Evolutionary conservation across 2,329 filamentous ascomycete species (phyloP).

Genomic region (Lachnum nothofagi): DNA sequence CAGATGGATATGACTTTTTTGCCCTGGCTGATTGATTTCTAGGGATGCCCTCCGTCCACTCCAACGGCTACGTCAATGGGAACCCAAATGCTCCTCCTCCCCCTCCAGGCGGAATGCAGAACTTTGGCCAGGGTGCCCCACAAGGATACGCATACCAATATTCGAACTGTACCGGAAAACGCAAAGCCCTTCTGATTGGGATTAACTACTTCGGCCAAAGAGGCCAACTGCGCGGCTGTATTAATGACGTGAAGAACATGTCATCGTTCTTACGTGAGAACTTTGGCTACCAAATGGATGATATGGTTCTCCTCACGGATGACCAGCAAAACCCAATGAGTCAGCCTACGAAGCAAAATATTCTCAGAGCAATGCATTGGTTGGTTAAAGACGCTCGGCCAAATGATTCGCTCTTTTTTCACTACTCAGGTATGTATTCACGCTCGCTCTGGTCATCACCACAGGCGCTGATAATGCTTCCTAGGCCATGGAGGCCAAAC

Average conservation of each 20-base stretch:
- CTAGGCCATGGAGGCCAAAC: conserved; percentile 74
- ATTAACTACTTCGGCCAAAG: conserved; percentile 96
- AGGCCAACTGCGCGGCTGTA: conserved; percentile 84
- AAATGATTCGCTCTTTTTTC: conserved; percentile 94
- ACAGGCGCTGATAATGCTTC: not conserved
- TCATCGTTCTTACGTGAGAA: conserved; percentile 82
- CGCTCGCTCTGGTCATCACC: conserved; percentile 18
- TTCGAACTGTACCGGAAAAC: conserved; percentile 78
- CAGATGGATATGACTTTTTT: not conserved
- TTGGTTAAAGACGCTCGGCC: conserved; percentile 85
- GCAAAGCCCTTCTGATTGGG: conserved; percentile 84
- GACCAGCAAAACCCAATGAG: conserved; percentile 96
- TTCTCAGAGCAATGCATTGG: conserved; percentile 97
- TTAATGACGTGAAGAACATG: conserved; percentile 98
- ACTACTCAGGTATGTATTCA: conserved; percentile 71
- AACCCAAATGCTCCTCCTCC: conserved; percentile 56
- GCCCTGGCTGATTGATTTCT: conserved; percentile 3
- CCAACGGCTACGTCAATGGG: conserved; percentile 52
- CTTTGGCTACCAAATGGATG: conserved; percentile 87
- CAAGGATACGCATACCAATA: conserved; percentile 80
- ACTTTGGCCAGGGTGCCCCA: conserved; percentile 78
- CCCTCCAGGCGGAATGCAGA: conserved; percentile 58
- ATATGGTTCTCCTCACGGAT: conserved; percentile 94
- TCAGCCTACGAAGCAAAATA: conserved; percentile 92
- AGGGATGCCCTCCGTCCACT: conserved; percentile 41